Evolutionary conservation across 768 basidiomycete species (phyloP).

Genomic region (Holtermanniella nyarrowii): DNA sequence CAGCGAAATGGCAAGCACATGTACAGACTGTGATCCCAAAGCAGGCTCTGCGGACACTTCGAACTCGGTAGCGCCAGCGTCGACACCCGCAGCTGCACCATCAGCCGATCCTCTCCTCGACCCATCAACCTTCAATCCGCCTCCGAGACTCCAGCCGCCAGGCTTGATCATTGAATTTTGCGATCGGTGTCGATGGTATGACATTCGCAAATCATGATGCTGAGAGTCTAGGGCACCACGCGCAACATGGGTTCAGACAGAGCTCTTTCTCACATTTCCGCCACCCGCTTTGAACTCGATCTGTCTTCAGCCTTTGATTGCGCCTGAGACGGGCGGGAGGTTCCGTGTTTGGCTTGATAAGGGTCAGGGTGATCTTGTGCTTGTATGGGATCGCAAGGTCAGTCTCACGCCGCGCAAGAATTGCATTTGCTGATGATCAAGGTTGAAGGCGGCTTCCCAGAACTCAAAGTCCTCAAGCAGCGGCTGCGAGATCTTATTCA

Average conservation of each 20-base stretch:
- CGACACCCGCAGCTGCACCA: not conserved
- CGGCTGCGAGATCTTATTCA: slow-evolving; percentile 71
- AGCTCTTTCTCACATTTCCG: slow-evolving; percentile 81
- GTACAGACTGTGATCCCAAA: not conserved
- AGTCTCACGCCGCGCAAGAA: not conserved
- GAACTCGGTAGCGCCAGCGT: not conserved
- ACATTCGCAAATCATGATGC: not conserved
- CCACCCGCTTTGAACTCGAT: slow-evolving; percentile 60
- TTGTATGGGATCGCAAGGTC: slow-evolving; percentile 78
- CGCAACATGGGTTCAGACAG: slow-evolving; percentile 88
- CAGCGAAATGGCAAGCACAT: too few relatives aligned
- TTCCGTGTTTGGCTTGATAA: slow-evolving; percentile 77
- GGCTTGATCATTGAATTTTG: slow-evolving; percentile 83
- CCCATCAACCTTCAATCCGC: slow-evolving; percentile 24
- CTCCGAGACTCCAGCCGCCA: slow-evolving; percentile 37
- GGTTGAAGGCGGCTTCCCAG: slow-evolving; percentile 78
- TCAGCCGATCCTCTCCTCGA: slow-evolving; percentile 6
- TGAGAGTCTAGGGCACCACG: slow-evolving; percentile 64
- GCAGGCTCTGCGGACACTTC: not conserved
- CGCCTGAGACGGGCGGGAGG: slow-evolving; percentile 74
- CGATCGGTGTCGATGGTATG: slow-evolving; percentile 79
- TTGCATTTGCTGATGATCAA: not conserved
- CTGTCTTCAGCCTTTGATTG: slow-evolving; percentile 60
- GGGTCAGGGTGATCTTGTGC: slow-evolving; percentile 14
- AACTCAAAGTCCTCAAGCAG: slow-evolving; percentile 65